Conservation (phyloP, 23 red algal genomes). For the Gracilaria domingensis region DNA sequence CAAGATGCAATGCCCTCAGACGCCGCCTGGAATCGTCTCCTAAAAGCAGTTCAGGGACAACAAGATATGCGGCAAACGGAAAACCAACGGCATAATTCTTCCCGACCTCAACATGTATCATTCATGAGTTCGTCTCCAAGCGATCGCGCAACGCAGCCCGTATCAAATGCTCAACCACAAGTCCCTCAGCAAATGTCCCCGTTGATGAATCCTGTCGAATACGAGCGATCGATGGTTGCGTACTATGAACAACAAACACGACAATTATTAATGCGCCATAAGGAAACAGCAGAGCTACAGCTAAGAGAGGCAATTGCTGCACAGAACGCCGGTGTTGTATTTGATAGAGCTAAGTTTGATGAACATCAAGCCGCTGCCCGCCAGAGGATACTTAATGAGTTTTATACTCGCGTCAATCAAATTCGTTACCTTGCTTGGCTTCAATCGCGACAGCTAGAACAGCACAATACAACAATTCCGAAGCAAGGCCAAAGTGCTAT, state of each 20-base stretch:
- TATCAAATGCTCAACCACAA: slow-evolving; percentile 18
- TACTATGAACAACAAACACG: slow-evolving; percentile 60
- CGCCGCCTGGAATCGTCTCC: slow-evolving; percentile 1
- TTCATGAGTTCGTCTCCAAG: not conserved
- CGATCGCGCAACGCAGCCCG: not conserved
- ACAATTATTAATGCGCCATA: slow-evolving; percentile 27
- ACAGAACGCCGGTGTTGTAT: slow-evolving; percentile 57
- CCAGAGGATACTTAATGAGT: slow-evolving; percentile 50
- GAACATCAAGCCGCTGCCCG: slow-evolving; percentile 57
- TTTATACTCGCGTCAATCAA: slow-evolving; percentile 38
- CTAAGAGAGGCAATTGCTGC: slow-evolving; percentile 49
- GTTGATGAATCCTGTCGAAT: slow-evolving; percentile 21
- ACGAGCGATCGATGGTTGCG: slow-evolving; percentile 54
- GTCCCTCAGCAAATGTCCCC: not conserved
- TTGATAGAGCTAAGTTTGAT: slow-evolving; percentile 65
- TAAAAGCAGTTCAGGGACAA: slow-evolving; percentile 6
- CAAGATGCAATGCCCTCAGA: not conserved
- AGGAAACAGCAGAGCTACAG: slow-evolving; percentile 36
- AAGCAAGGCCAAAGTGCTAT: not conserved
- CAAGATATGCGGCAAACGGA: not conserved
- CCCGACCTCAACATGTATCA: not conserved
- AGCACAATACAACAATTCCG: not conserved
- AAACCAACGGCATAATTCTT: not conserved
- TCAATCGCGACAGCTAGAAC: slow-evolving; percentile 23
- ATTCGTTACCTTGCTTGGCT: slow-evolving; percentile 48